Conservation (phyloP, 441 rosid species). For the Erodium chrysanthum region DNA sequence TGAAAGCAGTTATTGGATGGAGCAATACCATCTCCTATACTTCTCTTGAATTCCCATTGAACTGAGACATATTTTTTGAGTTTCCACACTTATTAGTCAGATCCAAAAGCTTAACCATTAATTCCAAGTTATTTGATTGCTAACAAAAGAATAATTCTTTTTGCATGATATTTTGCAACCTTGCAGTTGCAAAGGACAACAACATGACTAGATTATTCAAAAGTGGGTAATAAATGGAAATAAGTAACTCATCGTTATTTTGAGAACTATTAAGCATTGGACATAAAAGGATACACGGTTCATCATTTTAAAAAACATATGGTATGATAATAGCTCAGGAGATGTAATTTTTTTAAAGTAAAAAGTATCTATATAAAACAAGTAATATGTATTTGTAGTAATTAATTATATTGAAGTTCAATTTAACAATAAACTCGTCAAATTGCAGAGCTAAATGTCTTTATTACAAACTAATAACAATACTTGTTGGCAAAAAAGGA, state of each 20-base stretch:
- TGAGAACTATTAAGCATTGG: background rate
- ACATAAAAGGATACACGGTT: too few relatives aligned
- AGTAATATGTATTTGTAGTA: too few relatives aligned
- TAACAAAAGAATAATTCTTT: background rate
- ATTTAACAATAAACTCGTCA: background rate
- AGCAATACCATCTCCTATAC: background rate
- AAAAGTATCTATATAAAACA: too few relatives aligned
- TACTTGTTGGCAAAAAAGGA: background rate
- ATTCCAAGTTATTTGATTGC: background rate
- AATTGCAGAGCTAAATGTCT: background rate
- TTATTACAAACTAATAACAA: background rate
- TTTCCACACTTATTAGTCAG: background rate
- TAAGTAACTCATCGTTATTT: background rate
- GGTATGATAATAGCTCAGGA: too few relatives aligned
- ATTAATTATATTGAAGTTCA: too few relatives aligned
- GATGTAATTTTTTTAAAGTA: too few relatives aligned
- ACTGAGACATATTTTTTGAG: too few relatives aligned
- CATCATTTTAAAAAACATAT: too few relatives aligned
- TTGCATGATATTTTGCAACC: background rate
- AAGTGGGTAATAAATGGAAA: background rate
- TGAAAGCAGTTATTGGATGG: background rate
- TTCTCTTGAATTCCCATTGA: background rate
- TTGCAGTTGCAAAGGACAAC: background rate
- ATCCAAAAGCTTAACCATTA: background rate
- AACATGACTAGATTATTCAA: constrained; percentile 3